Base-by-base conservation (phyloP, 2,329 filamentous ascomycete genomes). In the Sporothrix sp. region DNA sequence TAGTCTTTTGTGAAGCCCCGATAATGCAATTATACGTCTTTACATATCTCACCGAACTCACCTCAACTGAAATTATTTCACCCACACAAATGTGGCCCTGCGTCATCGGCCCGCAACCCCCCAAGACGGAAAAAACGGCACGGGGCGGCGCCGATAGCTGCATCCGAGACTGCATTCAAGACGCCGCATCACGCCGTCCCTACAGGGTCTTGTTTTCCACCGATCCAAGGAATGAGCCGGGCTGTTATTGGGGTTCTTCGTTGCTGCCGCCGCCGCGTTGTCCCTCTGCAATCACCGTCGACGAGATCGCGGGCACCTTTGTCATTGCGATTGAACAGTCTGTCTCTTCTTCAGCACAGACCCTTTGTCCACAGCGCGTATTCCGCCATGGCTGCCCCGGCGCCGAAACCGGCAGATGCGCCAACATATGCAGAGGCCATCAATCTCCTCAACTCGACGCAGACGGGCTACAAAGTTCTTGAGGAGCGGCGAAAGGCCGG, bases 391-490 rank as follows among this genome's bases (percentile, higher is more conserved):
- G 16, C 37, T 11, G 36, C 30, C 32, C 30, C 14, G 27, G 32
- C 38, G 14, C 14, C 32, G 13, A 8, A 7, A 9, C 23, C 7
- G 3, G 40, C 42, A 4, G 35, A 35, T 21, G 30, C 23, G 23
- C 44, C 50, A 2, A 44, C 50, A 6, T 52, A 52, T 13, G 32
- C 95, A 88, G 88, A 93, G 65, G 93, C 91, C 43, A 82, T 97
- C 56, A 73, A 81, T 58, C 81, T 85, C 35, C 78, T 97, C 62
- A 97, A 97, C 67, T 85, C 87, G 39, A 80, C 97, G 46, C 93
- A 98, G 66, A 88, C 86, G 37, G 94, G 95, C 48, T 91, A 84
- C 63, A 79, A 84, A 44, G 77, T 88, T 47, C 78, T 96, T 16
- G 82, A 95, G 63, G 81, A 84, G 46, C 82, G 93, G 47, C 77